Base-by-base conservation (phyloP, 2,329 filamentous ascomycete genomes). In the Acephala macrosclerotiorum region DNA sequence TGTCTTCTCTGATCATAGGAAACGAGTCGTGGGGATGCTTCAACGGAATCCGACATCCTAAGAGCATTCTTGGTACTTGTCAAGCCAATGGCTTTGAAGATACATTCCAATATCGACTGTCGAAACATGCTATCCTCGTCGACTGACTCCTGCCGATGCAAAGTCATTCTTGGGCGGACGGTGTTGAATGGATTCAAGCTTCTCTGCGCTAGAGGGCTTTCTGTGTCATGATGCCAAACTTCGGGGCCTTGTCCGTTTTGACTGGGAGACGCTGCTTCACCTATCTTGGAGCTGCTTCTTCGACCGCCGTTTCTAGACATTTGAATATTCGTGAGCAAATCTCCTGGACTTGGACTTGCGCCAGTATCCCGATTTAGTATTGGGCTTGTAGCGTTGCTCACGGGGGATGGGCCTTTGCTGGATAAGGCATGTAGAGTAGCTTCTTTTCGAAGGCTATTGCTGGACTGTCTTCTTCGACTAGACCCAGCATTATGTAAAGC, bases 21-120 rank as follows among this genome's bases (percentile, higher is more conserved):
- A 0, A 94, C 85, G 6, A 98, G 83, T 36, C 90, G 87, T 1
- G 96, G 96, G 1, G 96, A 98, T 9, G 88, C 91, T 71, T 97
- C 94, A 0, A 89, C 89, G 0, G 96, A 97, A 58, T 89, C 89
- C 0, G 85, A 81, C 71, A 91, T 91, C 57, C 87, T 85, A 0
- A 91, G 82, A 0, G 85, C 83, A 65, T 89, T 87, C 40, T 89
- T 89, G 2, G 84, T 86, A 36, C 89, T 88, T 22, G 89, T 91
- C 63, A 99, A 81, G 0, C 96, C 96, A 66, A 99, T 91, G 0
- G 94, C 91, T 75, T 95, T 97, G 79, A 97, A 95, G 81, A 99
- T 97, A 76, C 96, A 98, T 71, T 97, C 93, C 25, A 98, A 81
- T 18, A 99, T 93, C 0, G 94, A 96, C 65, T 93, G 90, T 47